Conservation (phyloP, 495 filamentous ascomycete species). For the Delitschia confertaspora region DNA sequence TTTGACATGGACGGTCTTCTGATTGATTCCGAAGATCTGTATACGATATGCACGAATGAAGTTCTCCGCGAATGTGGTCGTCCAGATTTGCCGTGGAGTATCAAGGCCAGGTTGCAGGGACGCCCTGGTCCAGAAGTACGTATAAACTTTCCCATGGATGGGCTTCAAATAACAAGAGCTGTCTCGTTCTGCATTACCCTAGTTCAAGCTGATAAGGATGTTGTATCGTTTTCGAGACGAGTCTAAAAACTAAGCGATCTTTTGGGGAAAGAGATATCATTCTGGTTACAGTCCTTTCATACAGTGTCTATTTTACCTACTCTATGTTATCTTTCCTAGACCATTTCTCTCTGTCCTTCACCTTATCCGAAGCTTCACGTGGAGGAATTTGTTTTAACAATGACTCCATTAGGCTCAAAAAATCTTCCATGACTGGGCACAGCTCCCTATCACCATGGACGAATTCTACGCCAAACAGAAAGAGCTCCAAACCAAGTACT, state of each 20-base stretch:
- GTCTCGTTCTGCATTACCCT: conserved; percentile 1
- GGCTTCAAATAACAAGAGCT: not conserved
- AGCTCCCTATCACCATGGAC: conserved; percentile 64
- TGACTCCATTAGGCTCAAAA: too few relatives aligned
- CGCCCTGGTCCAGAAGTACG: conserved; percentile 63
- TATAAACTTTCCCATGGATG: not conserved
- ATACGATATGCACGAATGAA: conserved; percentile 72
- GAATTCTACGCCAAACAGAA: conserved; percentile 52
- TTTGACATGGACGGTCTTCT: conserved; percentile 99
- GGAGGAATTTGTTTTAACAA: not conserved
- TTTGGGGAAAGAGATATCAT: too few relatives aligned
- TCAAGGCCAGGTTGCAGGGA: conserved; percentile 95
- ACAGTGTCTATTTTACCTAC: too few relatives aligned
- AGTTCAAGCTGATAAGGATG: too few relatives aligned
- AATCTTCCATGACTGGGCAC: conserved; percentile 74
- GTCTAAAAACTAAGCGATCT: too few relatives aligned
- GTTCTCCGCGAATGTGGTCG: conserved; percentile 67
- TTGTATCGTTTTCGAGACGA: too few relatives aligned
- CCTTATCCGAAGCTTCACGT: conserved; percentile 25
- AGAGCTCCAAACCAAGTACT: conserved; percentile 57
- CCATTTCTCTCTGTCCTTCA: too few relatives aligned
- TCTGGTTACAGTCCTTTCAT: too few relatives aligned
- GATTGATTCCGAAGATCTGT: conserved; percentile 87
- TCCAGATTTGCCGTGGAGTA: conserved; percentile 71
- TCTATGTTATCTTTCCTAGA: too few relatives aligned